Conservation (phyloP, 1,284 basidiomycete species). For the Naganishia liquefaciens region DNA sequence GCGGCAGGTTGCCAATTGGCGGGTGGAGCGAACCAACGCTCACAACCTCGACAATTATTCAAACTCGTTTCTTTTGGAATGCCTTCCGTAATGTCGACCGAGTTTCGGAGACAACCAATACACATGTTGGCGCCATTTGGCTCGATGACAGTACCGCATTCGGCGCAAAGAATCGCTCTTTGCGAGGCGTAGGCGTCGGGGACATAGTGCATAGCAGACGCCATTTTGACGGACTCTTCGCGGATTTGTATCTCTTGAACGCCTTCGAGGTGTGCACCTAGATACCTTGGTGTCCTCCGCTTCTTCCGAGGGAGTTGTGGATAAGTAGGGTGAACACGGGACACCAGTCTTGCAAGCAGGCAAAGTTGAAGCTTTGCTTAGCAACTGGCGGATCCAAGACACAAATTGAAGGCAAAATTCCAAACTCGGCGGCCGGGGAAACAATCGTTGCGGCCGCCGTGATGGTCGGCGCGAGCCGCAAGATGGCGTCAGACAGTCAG, state of each 20-base stretch:
- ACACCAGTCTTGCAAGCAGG: background rate
- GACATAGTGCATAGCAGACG: constrained; percentile 47
- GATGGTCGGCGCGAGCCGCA: background rate
- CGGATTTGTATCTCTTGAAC: background rate
- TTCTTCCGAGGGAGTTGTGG: too few species aligned
- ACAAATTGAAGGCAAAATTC: constrained; percentile 26
- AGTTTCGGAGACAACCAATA: constrained; percentile 85
- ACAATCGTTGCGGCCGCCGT: background rate
- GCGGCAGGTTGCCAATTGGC: constrained; percentile 80
- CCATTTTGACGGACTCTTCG: constrained; percentile 5
- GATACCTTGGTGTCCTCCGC: too few species aligned
- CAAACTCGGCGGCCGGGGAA: background rate
- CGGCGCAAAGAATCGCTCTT: constrained; percentile 54
- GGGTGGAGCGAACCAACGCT: constrained; percentile 91
- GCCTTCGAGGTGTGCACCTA: too few species aligned
- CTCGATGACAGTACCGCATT: constrained; percentile 80
- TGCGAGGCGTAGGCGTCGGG: constrained; percentile 48
- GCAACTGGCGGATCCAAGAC: constrained; percentile 24
- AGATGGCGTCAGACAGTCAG: constrained; percentile 18
- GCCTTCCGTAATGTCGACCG: constrained; percentile 96
- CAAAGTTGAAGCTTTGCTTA: constrained; percentile 26
- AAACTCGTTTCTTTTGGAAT: constrained; percentile 97
- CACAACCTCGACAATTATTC: constrained; percentile 93
- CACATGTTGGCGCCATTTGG: constrained; percentile 95
- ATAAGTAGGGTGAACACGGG: too few species aligned